Percentiles rank a stretch among this genome's conserved stretches.
Conservation (phyloP, 345 rosid species). For the Sonneratia alba region DNA sequence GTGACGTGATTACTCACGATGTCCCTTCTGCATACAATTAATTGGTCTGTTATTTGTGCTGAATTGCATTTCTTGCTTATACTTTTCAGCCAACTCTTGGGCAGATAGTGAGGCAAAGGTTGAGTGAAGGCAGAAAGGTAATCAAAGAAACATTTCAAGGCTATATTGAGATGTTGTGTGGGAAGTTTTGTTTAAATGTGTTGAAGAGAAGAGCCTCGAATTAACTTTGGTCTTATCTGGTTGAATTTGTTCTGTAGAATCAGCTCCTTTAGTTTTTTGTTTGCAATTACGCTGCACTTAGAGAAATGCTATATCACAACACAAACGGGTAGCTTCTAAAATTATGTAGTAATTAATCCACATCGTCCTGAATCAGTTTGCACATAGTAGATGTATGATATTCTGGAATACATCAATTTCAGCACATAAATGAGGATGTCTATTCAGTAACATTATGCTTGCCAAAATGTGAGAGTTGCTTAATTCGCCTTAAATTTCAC, state of each 20-base stretch:
- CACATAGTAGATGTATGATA: background rate
- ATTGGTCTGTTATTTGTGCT: conserved; percentile 2
- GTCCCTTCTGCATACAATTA: background rate
- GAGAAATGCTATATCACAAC: too few relatives aligned
- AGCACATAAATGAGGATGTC: background rate
- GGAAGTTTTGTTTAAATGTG: background rate
- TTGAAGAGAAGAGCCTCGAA: background rate
- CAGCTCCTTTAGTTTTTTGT: background rate
- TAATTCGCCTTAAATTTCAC: background rate
- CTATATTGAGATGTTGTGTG: background rate
- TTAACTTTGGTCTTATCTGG: background rate
- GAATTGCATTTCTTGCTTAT: background rate
- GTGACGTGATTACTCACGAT: background rate
- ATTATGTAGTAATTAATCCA: background rate
- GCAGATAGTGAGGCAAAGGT: conserved; percentile 74
- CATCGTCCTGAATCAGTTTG: background rate
- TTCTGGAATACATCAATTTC: too few relatives aligned
- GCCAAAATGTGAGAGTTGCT: background rate
- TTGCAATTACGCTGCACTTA: too few relatives aligned
- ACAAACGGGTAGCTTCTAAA: too few relatives aligned
- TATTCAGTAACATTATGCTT: background rate
- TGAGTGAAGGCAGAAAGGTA: conserved; percentile 94
- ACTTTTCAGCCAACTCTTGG: conserved; percentile 63
- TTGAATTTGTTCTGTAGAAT: background rate
- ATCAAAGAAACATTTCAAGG: conserved; percentile 4